Base-by-base conservation (phyloP, 2,329 filamentous ascomycete species). In the Bisporella sp. region DNA sequence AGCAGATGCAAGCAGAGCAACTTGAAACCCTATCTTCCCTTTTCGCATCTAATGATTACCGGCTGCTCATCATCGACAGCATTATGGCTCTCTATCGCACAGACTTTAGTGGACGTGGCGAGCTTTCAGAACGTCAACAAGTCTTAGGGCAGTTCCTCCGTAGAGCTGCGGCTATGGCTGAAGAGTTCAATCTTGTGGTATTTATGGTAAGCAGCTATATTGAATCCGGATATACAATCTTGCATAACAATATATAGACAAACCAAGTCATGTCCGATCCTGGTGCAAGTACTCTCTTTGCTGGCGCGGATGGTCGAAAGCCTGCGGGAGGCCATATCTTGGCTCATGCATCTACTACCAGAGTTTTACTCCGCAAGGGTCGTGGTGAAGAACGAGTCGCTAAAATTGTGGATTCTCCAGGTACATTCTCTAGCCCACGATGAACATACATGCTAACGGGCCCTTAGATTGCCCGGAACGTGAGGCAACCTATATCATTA, bases 221-320 rank as follows among this genome's bases (percentile, higher is more conserved):
- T 3, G 21, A 12, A 31, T 8, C 12, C 32, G 33, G 33, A 39
- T 13, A 28, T 39, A 11, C 29, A 13, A 28, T 39, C 5, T 2
- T 29, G 30, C 12, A 41, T 54, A 12, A 54, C 31, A 31, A 2
- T 30, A 13, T 41, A 5, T 31, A 79, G 79, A 86, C 83, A 48
- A 87, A 86, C 57, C 83, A 87, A 68, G 83, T 87, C 35, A 82
- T 85, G 68, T 84, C 79, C 51, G 83, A 86, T 58, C 83, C 83
- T 11, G 82, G 83, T 54, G 83, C 82, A 8, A 85, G 75, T 64
- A 79, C 82, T 43, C 71, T 86, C 8, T 86, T 86, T 62, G 79
- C 81, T 46, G 76, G 81, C 56, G 81, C 79, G 50, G 83, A 86
- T 68, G 83, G 83, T 43, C 75, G 82, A 44, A 85, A 85, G 64